Evolutionary conservation across 257 asterid genomes (phyloP), one percentile per base, ranked within the genome.

Genomic region (Catharanthus roseus): DNA sequence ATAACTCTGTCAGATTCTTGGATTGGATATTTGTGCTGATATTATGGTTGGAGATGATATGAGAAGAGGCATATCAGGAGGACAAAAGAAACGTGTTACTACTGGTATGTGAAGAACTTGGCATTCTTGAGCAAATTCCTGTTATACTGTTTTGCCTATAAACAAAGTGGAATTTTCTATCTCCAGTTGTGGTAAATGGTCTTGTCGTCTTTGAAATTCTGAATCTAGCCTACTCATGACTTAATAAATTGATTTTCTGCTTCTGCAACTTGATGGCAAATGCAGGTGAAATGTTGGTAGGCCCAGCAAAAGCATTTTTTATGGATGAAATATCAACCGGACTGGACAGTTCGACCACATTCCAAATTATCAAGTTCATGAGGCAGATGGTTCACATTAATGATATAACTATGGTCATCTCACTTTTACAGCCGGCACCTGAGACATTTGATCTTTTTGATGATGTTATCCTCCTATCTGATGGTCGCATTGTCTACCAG

Each of bases 311-410:
- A 76, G 97, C 90, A 4, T 86, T 91, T 81, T 88, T 89, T 88
- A 91, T 91, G 95, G 96, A 91, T 55, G 96, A 91, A 73, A 88
- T 89, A 75, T 91, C 97, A 10, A 91, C 92, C 0, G 97, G 97
- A 12, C 82, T 91, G 15, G 97, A 89, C 72, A 91, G 96, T 71
- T 88, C 96, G 33, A 91, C 97, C 15, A 91, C 97, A 10, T 89
- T 87, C 81, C 96, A 91, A 58, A 91, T 91, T 4, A 72, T 83
- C 69, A 91, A 91, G 79, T 87, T 76, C 67, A 89, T 91, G 97
- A 83, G 87, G 50, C 96, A 91, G 61, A 89, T 91, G 93, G 96
- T 91, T 73, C 96, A 89, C 53, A 82, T 86, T 29, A 91, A 67
- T 45, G 95, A 91, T 73, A 72, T 83, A 73, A 83, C 92, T 44